Conservation (phyloP, 257 asterid genomes). For the Nicotiana tabacum region DNA sequence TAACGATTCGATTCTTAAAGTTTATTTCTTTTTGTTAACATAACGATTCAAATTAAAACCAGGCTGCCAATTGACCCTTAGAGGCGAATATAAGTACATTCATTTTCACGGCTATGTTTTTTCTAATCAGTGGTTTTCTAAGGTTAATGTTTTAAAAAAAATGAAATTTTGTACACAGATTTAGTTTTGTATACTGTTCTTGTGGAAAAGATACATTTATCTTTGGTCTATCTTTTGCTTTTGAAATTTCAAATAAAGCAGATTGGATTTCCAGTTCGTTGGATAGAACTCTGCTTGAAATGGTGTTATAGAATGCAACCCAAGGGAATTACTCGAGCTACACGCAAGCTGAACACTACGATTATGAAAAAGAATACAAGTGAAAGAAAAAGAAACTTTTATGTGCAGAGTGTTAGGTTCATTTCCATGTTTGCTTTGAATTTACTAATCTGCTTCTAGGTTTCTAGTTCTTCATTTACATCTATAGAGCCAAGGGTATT, state of each 20-base stretch:
- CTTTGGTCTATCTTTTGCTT: too few relatives aligned
- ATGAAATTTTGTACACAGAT: neutral
- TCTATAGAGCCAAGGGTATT: neutral
- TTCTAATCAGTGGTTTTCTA: neutral
- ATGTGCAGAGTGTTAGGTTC: neutral
- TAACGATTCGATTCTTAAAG: neutral
- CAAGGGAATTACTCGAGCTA: too few relatives aligned
- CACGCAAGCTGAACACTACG: too few relatives aligned
- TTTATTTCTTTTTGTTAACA: too few relatives aligned
- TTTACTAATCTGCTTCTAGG: neutral
- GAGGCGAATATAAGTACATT: too few relatives aligned
- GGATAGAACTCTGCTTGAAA: neutral
- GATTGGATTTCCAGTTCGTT: neutral
- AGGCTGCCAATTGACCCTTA: neutral
- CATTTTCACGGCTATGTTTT: too few relatives aligned
- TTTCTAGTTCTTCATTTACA: neutral
- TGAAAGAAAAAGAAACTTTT: neutral
- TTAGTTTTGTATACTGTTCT: neutral
- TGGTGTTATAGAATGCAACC: neutral
- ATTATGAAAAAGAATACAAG: neutral
- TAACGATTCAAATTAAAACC: neutral
- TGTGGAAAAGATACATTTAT: neutral
- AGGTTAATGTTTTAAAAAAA: neutral
- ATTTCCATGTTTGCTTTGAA: neutral
- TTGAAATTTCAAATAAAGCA: neutral